Percentiles rank a stretch among this genome's conserved stretches.
Conservation (phyloP, 2,329 filamentous ascomycete genomes). For the Boeremia lycopersici region DNA sequence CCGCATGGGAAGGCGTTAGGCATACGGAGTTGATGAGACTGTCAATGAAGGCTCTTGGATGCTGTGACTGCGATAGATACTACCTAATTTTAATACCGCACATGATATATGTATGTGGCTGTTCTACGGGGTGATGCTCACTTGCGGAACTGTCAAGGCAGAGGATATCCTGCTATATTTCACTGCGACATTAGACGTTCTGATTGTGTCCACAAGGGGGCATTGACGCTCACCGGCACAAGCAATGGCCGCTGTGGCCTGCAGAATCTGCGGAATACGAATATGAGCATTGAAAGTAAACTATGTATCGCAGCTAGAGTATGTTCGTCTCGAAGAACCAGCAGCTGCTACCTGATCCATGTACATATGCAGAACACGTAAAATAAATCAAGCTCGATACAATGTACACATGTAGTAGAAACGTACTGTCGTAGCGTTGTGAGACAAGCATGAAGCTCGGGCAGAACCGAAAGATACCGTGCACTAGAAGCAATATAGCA, state of each 20-base stretch:
- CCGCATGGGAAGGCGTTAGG: slow-evolving; percentile 11
- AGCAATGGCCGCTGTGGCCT: too few relatives aligned
- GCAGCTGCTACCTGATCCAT: slow-evolving; percentile 12
- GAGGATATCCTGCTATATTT: not conserved
- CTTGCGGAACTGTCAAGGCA: not conserved
- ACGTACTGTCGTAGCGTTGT: slow-evolving; percentile 7
- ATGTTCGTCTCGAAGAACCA: slow-evolving; percentile 10
- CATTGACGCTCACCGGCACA: too few relatives aligned
- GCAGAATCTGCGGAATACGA: not conserved
- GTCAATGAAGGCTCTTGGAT: not conserved
- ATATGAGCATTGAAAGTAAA: not conserved
- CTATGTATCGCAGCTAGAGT: slow-evolving; percentile 6
- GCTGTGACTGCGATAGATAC: slow-evolving; percentile 6
- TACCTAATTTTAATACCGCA: slow-evolving; percentile 16
- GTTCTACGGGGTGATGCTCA: not conserved
- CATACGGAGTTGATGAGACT: slow-evolving; percentile 1
- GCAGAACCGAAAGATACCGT: slow-evolving; percentile 6
- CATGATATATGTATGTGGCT: not conserved
- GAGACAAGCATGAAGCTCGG: not conserved
- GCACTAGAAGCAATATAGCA: not conserved
- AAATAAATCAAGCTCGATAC: not conserved
- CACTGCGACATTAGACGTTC: too few relatives aligned
- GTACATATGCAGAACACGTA: slow-evolving; percentile 1
- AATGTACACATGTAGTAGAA: not conserved
- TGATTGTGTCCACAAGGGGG: too few relatives aligned